A percentile compares a stretch with the other conserved stretches of the same genome.
These are phyloP conservation scores for Echeveria elegans DNA, from an alignment of 164 flowering plant species.

Conservation along the genomic window DNA sequence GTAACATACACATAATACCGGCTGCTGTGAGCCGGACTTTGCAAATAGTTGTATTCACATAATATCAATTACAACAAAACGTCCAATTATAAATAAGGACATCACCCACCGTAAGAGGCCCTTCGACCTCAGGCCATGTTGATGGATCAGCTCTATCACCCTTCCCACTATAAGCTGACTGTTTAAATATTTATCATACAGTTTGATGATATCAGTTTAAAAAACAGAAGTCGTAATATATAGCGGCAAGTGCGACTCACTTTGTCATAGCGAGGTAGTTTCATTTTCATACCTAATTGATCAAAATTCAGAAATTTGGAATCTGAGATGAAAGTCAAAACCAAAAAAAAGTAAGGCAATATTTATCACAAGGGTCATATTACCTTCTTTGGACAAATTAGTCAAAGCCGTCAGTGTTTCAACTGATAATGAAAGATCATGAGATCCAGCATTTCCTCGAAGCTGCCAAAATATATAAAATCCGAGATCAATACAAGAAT, in stretches of 20 bases:
- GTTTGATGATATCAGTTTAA: conserved; percentile 13
- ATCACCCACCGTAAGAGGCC: conserved; percentile 64
- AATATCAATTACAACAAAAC: neutral
- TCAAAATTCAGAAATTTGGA: neutral
- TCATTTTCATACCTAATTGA: conserved; percentile 69
- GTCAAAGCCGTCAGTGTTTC: conserved; percentile 44
- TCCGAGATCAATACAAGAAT: neutral
- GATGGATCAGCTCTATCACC: conserved; percentile 90
- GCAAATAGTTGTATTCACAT: neutral
- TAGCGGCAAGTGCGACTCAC: conserved; percentile 27
- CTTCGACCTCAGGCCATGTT: conserved; percentile 93
- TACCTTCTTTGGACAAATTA: conserved; percentile 77
- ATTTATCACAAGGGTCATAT: neutral
- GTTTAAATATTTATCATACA: conserved; percentile 8
- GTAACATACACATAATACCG: neutral
- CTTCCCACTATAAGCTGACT: conserved; percentile 84
- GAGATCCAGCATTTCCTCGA: conserved; percentile 98
- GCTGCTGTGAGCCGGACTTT: neutral
- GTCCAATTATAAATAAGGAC: neutral
- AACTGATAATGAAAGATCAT: conserved; percentile 51
- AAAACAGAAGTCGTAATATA: conserved; percentile 4
- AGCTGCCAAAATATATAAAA: conserved; percentile 29
- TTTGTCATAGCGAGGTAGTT: conserved; percentile 91
- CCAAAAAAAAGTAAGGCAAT: neutral
- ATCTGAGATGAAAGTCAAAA: neutral